Conservation (phyloP, 495 filamentous ascomycete species). For the Aspergillus nanangensis region DNA sequence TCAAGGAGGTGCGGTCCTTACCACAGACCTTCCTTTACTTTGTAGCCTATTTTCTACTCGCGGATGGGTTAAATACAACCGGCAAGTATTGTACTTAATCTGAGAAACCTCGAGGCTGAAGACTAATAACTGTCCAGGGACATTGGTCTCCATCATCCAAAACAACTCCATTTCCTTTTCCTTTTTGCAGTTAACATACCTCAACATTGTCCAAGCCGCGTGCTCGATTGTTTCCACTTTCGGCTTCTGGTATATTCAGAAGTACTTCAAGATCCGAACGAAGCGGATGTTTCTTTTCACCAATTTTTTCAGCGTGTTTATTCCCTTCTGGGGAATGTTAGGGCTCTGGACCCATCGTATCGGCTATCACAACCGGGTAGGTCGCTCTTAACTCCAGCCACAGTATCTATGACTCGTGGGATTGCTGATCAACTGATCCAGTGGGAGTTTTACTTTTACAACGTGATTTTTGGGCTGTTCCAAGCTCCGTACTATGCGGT, state of each 20-base stretch:
- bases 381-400: too few species aligned
- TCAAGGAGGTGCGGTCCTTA: slow-evolving; percentile 36
- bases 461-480: slow-evolving; percentile 44
- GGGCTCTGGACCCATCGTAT: slow-evolving; percentile 43
- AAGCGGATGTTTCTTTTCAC: slow-evolving; percentile 48
- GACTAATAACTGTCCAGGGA: slow-evolving; percentile 18
- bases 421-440: too few species aligned
- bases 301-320: slow-evolving; percentile 44
- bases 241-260: slow-evolving; percentile 49
- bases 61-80: slow-evolving; percentile 48
- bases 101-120: neutral
- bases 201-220: slow-evolving; percentile 41
- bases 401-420: too few species aligned
- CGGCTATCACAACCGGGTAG: slow-evolving; percentile 43
- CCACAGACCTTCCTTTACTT: slow-evolving; percentile 46
- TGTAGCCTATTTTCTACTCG: slow-evolving; percentile 44
- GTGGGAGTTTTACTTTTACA: slow-evolving; percentile 51
- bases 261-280: slow-evolving; percentile 42
- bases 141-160: slow-evolving; percentile 43
- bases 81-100: slow-evolving; percentile 24
- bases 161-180: slow-evolving; percentile 44
- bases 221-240: slow-evolving; percentile 43
- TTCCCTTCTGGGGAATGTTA: slow-evolving; percentile 49
- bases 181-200: slow-evolving; percentile 46
- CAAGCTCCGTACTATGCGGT: slow-evolving; percentile 49